Evolutionary conservation across 768 basidiomycete species (phyloP), one percentile per base, ranked within the genome.

Genomic region (Auricularia auricula-judae): DNA sequence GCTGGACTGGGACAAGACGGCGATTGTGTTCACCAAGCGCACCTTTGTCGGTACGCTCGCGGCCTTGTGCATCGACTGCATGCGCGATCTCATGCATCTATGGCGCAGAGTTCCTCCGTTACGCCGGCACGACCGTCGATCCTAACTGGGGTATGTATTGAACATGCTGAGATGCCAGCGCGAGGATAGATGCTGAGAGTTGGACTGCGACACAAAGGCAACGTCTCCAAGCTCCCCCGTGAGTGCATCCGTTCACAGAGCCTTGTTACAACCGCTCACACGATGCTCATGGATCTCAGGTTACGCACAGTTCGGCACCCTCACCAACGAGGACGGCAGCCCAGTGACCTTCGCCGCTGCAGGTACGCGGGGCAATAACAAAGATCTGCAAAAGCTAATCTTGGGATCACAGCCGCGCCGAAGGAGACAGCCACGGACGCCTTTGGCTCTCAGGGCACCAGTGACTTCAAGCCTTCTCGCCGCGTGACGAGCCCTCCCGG

Each of bases 1-100:
- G 84, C 77, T 91, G 67, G 89, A 91, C 74, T 91, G 89, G 89
- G 89, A 91, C 70, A 72, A 75, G 12, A 89, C 86, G 60, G 83
- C 75, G 66, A 88, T 91, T 66, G 84, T 91, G 35, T 91, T 91
- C 72, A 91, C 88, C 14, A 91, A 91, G 70, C 83, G 89, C 47
- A 77, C 83, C 53, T 76, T 91, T 67, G 78, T 90, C 62, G 89
- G 91, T 67, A 88, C 86, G 88, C 89, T 72, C 68, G 81, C 54
- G 67, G 29, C 44, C 33, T 29, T 36, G 53, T 59, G 39, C 62
- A 64, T 34, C 33, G 51, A 51, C 18, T 34, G 47, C n/a, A 59
- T 36, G 53, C 63, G 36, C 56, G 64, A 58, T 64, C 62, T 62
- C 59, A 18, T 35, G 61, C 23, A 29, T n/a, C 51, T 62, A 56